These are phyloP conservation scores for Plasmodium coatneyi DNA, from an alignment of 169 alveolate genomes.

Conservation along the genomic window DNA sequence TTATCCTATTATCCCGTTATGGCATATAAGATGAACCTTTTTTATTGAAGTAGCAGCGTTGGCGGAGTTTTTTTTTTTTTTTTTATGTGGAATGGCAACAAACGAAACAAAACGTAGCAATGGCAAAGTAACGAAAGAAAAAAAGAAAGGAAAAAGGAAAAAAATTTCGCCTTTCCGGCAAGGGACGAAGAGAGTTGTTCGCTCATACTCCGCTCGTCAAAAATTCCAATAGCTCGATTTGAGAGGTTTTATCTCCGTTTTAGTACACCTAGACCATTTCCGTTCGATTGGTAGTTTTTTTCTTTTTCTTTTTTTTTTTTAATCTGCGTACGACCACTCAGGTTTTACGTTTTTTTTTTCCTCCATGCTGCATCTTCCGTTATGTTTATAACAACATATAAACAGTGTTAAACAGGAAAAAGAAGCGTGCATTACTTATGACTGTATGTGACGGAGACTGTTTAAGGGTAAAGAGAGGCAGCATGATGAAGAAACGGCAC, in stretches of 20 bases:
- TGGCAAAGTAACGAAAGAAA: neutral
- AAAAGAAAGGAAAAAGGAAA: neutral
- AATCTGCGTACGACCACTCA: too few species aligned
- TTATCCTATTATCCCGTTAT: too few species aligned
- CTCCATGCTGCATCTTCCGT: neutral
- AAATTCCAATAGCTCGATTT: too few species aligned
- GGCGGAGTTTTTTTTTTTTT: neutral
- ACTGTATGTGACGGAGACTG: too few species aligned
- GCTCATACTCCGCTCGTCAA: too few species aligned
- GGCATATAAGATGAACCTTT: too few species aligned
- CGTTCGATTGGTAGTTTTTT: too few species aligned
- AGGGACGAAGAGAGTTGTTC: conserved; percentile 1
- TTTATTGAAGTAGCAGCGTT: too few species aligned
- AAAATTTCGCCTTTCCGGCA: neutral
- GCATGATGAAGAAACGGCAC: neutral
- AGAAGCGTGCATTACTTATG: neutral
- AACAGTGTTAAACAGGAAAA: neutral
- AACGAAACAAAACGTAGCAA: neutral
- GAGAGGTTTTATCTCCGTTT: too few species aligned
- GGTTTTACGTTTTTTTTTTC: neutral
- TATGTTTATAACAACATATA: neutral
- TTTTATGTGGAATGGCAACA: neutral
- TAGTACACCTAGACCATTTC: too few species aligned
- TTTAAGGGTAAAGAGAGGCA: too few species aligned
- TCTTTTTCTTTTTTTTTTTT: too few species aligned